Base-by-base conservation (phyloP, 352 stramenopile species). In the Phytophthora pluvialis region DNA sequence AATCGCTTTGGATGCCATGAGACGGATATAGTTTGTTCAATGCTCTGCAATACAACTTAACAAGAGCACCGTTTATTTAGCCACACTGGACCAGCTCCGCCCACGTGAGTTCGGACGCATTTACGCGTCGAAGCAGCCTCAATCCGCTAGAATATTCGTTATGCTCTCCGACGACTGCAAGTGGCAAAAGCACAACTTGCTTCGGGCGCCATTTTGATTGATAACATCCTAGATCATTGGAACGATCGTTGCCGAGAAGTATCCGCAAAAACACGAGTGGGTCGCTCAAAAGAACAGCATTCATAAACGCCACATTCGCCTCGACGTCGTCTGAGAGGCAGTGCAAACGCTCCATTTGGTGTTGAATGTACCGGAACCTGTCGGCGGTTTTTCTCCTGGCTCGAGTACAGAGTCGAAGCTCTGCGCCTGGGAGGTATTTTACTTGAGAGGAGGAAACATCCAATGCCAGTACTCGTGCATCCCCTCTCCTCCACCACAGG, bases 301-400 rank as follows among this genome's bases (percentile, higher is more conserved):
- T 80, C 47, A 80, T 77, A 35, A 77, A 72, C 0, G 71, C 63
- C 28, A 74, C 51, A 38, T 76, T 72, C 0, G 52, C 46, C 18
- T 71, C 53, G 1, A 69, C 48, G 7, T 53, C 46, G 8, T 39
- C 13, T 3, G 26, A 26, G 8, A 59, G 59, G 16, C 53, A 4
- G 47, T 73, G 47, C 0, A 70, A 21, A 29, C 54, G 49, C 25
- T 55, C 47, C 28, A 70, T 49, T 10, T 52, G 59, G 13, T 65
- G 48, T 25, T 60, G 39, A 35, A 60, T 60, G 12, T 33, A 60
- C 18, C 39, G 26, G 15, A 28, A 51, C 5, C 26, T 28, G 38
- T 59, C 51, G 11, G 31, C 7, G 21, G 21, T 21, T 21, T 21
- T 21, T 21, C 21, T 25, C 21, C 42, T 43, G 42, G 2, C 28